A percentile compares a stretch with the other conserved stretches of the same genome.
Evolutionary conservation across 371 early-diverging fungal genomes (phyloP).

Genomic region (Mucor saturninus): DNA sequence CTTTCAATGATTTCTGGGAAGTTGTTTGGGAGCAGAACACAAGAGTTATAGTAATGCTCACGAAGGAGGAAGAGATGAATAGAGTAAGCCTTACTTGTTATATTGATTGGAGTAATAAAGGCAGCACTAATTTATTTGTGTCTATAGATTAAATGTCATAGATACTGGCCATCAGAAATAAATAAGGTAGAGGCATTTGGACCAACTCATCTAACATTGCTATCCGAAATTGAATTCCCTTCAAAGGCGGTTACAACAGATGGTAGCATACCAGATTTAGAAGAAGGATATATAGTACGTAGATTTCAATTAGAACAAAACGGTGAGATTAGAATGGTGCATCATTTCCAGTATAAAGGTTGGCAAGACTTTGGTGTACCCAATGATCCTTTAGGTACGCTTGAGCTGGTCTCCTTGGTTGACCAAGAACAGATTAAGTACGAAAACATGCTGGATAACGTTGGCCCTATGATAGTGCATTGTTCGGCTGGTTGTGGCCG

Average conservation of each 20-base stretch:
- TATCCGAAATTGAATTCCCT: constrained; percentile 14
- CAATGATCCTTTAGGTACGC: constrained; percentile 50
- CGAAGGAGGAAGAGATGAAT: constrained; percentile 76
- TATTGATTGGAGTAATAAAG: constrained; percentile 43
- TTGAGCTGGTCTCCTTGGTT: constrained; percentile 59
- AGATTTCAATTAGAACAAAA: not conserved
- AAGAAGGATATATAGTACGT: constrained; percentile 12
- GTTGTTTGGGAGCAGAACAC: constrained; percentile 81
- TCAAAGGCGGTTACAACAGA: not conserved
- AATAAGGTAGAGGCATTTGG: constrained; percentile 36
- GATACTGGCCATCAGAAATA: constrained; percentile 67
- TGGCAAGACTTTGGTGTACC: constrained; percentile 88
- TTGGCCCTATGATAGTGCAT: constrained; percentile 83
- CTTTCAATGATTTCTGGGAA: constrained; percentile 85
- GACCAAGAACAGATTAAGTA: constrained; percentile 31
- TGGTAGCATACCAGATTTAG: not conserved
- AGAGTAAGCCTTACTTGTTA: constrained; percentile 48
- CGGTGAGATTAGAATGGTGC: constrained; percentile 42
- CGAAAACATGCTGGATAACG: constrained; percentile 27
- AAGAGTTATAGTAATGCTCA: constrained; percentile 82
- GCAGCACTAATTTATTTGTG: constrained; percentile 4
- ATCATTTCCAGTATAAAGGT: constrained; percentile 77
- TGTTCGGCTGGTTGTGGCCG: constrained; percentile 96
- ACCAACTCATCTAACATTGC: constrained; percentile 19
- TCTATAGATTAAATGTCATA: constrained; percentile 57